Conservation (phyloP, 1,139 yeast species). For the Pichia sp. region DNA sequence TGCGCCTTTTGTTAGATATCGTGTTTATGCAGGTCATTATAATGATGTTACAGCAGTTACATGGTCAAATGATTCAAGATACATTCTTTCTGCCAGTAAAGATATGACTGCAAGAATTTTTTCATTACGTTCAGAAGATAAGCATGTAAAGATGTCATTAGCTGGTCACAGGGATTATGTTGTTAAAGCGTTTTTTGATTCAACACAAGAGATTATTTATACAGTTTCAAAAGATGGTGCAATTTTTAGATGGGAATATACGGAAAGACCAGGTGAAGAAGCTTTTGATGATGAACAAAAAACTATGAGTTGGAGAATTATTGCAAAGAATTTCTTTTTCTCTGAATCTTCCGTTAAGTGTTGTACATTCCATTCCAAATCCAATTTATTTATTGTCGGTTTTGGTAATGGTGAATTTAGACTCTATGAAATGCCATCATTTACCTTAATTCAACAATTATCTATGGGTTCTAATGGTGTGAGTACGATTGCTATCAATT, state of each 20-base stretch:
- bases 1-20: slow-evolving; percentile 89
- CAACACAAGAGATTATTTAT: slow-evolving; percentile 79
- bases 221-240: slow-evolving; percentile 96
- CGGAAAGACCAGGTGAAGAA: slow-evolving; percentile 40
- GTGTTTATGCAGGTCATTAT: slow-evolving; percentile 90
- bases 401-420: slow-evolving; percentile 88
- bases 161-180: slow-evolving; percentile 94
- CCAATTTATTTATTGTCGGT: slow-evolving; percentile 80
- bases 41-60: slow-evolving; percentile 70
- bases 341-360: slow-evolving; percentile 73
- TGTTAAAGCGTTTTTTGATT: slow-evolving; percentile 77
- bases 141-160: slow-evolving; percentile 74
- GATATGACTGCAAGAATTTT: slow-evolving; percentile 88
- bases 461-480: slow-evolving; percentile 91
- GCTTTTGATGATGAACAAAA: slow-evolving; percentile 35
- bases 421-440: slow-evolving; percentile 78
- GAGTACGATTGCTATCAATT: slow-evolving; percentile 72
- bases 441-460: slow-evolving; percentile 73
- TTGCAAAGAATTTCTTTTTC: slow-evolving; percentile 66
- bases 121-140: slow-evolving; percentile 69
- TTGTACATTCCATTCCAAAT: slow-evolving; percentile 71
- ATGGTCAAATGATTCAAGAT: slow-evolving; percentile 90
- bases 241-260: slow-evolving; percentile 83
- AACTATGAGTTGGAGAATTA: slow-evolving; percentile 68
- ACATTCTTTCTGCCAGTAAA: slow-evolving; percentile 77